phyloP scores from a whole-genome alignment of 2,329 filamentous ascomycete genomes.

The Lojkania enalia region DNA sequence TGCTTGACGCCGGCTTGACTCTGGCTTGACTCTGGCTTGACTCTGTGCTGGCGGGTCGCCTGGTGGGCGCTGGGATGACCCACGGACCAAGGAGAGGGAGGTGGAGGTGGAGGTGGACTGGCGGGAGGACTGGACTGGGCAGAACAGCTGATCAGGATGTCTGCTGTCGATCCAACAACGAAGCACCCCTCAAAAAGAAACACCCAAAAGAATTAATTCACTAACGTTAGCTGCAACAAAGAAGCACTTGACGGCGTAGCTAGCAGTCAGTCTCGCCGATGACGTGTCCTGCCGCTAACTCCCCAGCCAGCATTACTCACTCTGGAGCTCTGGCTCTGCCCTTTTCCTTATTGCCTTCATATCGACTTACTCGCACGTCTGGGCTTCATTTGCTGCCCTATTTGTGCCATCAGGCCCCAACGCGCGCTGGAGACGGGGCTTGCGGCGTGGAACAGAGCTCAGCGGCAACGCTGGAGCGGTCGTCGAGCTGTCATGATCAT shows the following conservation, averaged over 20 bases:
- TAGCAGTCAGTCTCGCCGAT: constrained; percentile 27
- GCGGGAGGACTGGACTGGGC: too few relatives aligned
- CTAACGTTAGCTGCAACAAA: constrained; percentile 35
- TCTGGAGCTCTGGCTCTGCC: constrained; percentile 21
- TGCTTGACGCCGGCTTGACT: constrained; percentile 35
- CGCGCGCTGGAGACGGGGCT: constrained; percentile 30
- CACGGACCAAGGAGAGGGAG: constrained; percentile 35
- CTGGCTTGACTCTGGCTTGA: background rate
- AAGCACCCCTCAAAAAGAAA: constrained; percentile 33
- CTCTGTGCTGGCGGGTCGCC: constrained; percentile 36
- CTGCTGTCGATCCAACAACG: constrained; percentile 33
- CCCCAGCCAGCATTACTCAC: constrained; percentile 29
- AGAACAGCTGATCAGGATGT: constrained; percentile 35
- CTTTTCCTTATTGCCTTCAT: constrained; percentile 27
- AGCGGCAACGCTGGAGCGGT: constrained; percentile 22
- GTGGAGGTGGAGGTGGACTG: too few relatives aligned
- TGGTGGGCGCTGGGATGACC: constrained; percentile 31
- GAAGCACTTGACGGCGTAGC: constrained; percentile 23
- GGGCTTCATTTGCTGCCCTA: constrained; percentile 33
- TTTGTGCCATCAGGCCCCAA: constrained; percentile 33
- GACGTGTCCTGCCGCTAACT: constrained; percentile 43
- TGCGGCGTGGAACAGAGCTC: constrained; percentile 25
- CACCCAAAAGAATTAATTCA: constrained; percentile 26
- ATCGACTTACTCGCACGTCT: constrained; percentile 25
- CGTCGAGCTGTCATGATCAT: constrained; percentile 27